Evolutionary conservation across 2,329 filamentous ascomycete genomes (phyloP), one percentile per base, ranked within the genome.

Genomic region (Phialophora expanda): DNA sequence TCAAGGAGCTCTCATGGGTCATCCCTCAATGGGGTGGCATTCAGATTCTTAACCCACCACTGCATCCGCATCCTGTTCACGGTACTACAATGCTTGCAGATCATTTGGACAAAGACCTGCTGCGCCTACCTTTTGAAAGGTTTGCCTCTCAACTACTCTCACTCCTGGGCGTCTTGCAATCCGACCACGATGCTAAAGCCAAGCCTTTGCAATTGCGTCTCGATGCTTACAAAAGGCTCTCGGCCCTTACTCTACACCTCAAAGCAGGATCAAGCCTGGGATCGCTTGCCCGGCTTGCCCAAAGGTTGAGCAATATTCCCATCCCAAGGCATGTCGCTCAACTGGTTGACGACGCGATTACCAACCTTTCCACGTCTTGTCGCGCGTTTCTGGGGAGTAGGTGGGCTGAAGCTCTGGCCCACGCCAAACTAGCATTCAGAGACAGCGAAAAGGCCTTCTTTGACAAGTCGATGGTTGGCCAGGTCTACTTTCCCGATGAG

Each of bases 401-500:
- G 3, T 89, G 88, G 72, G 85, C 88, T 30, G 78, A 78, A 6
- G 93, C 93, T 0, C 81, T 99, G 46, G 86, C 89, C 68, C 89
- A 94, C 75, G 94, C 94, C 0, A 87, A 91, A 9, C 87, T 92
- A 55, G 95, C 95, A 5, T 93, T 97, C 78, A 86, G 87, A 2
- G 92, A 96, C 75, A 94, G 93, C 0, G 95, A 99, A 77, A 88
- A 90, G 67, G 94, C 94, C 0, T 99, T 99, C 78, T 99, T 99
- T 72, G 95, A 99, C 79, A 96, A 96, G 79, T 96, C 91, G 75
- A 99, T 99, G 95, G 95, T 99, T 12, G 95, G 93, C 0, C 95
- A 98, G 80, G 89, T 98, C 1, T 99, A 98, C 78, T 99, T 99
- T 77, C 95, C 95, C 0, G 95, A 99, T 75, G 95, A 99, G 80